Conservation (phyloP, 1,284 basidiomycete genomes). For the Marasmius fiardii region DNA sequence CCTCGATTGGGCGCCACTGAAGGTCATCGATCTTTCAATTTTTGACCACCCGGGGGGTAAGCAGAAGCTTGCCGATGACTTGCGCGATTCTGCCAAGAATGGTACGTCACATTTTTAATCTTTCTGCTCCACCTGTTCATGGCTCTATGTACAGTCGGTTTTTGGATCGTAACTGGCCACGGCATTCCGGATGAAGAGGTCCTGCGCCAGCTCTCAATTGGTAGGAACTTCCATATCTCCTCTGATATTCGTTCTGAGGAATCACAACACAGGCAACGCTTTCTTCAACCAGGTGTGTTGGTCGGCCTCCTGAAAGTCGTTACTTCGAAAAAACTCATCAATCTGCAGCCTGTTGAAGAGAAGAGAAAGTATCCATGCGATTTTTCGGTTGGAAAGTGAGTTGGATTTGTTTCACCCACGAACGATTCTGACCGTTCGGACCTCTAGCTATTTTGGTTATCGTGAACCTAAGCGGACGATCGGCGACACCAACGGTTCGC, state of each 20-base stretch:
- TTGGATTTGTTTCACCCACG: neutral
- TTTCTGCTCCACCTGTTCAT: too few species aligned
- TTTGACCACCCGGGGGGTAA: slow-evolving; percentile 23
- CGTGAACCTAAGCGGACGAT: slow-evolving; percentile 21
- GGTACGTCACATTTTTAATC: neutral
- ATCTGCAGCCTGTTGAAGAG: slow-evolving; percentile 19
- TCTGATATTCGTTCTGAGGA: neutral
- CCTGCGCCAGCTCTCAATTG: slow-evolving; percentile 21
- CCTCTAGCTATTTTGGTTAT: slow-evolving; percentile 23
- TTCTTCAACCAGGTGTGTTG: slow-evolving; percentile 19
- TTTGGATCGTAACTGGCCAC: slow-evolving; percentile 23
- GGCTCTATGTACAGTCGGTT: slow-evolving; percentile 22
- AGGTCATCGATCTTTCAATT: slow-evolving; percentile 21
- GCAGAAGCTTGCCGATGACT: slow-evolving; percentile 17
- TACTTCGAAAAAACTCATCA: neutral
- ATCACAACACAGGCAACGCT: slow-evolving; percentile 14
- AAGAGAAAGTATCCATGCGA: slow-evolving; percentile 23
- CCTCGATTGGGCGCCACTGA: slow-evolving; percentile 25
- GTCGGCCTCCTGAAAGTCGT: neutral
- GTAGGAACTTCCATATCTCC: neutral
- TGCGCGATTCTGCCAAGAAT: slow-evolving; percentile 18
- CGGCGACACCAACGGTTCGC: slow-evolving; percentile 13
- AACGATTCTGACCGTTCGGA: neutral
- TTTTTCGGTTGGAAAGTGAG: slow-evolving; percentile 22
- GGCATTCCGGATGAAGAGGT: slow-evolving; percentile 23